phyloP scores from a whole-genome alignment of 2,329 filamentous ascomycete species.

The Balansia obtecta region DNA sequence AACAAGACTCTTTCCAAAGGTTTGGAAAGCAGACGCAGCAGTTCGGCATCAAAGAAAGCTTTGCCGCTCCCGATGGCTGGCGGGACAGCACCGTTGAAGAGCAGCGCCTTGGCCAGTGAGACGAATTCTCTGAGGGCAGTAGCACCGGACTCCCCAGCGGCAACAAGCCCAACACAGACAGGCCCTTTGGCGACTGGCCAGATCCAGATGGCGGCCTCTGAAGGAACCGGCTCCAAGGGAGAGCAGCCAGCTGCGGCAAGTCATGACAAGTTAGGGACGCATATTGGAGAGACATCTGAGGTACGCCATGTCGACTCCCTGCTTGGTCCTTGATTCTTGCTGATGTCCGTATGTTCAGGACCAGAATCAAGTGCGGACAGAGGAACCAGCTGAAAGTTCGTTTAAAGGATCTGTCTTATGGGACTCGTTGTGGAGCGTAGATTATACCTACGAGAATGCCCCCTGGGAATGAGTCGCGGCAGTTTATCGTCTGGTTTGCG shows the following conservation, averaged over 20 bases:
- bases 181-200: slow-evolving; percentile 14
- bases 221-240: slow-evolving; percentile 1
- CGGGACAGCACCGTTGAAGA: slow-evolving; percentile 30
- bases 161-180: slow-evolving; percentile 28
- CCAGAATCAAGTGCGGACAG: slow-evolving; percentile 21
- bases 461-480: slow-evolving; percentile 14
- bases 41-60: slow-evolving; percentile 71
- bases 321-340: slow-evolving; percentile 29
- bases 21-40: slow-evolving; percentile 82
- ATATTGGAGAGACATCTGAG: slow-evolving; percentile 27
- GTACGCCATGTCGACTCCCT: slow-evolving; percentile 43
- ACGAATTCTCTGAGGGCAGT: slow-evolving; percentile 44
- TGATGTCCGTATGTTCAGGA: slow-evolving; percentile 13
- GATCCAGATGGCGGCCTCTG: slow-evolving; percentile 10
- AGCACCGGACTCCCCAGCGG: slow-evolving; percentile 28
- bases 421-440: slow-evolving; percentile 50
- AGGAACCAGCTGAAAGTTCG: slow-evolving; percentile 26
- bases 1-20: slow-evolving; percentile 75
- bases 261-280: slow-evolving; percentile 8
- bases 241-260: background rate
- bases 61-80: slow-evolving; percentile 38
- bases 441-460: slow-evolving; percentile 40
- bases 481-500: background rate
- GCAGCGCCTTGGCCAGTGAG: slow-evolving; percentile 42
- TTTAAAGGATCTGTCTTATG: slow-evolving; percentile 45